A percentile compares a stretch with the other conserved stretches of the same genome.
phyloP scores from a whole-genome alignment of 352 stramenopile species.

The Phytophthora parvispora region DNA sequence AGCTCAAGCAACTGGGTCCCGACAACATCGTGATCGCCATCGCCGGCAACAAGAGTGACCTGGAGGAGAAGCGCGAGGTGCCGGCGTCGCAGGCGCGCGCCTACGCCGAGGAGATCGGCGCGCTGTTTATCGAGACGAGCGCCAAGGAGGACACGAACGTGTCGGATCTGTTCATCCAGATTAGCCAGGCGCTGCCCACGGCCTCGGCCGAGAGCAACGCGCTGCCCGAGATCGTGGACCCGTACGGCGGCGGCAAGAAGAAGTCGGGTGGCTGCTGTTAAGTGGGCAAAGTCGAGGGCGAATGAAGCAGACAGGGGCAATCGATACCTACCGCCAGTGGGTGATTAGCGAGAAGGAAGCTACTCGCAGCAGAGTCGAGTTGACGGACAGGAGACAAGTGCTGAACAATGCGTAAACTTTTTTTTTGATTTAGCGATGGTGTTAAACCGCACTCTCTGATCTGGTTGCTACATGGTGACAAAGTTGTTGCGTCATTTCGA shows the following conservation, averaged over 20 bases:
- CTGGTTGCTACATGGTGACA: background rate
- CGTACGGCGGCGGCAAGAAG: constrained; percentile 86
- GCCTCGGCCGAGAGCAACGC: constrained; percentile 83
- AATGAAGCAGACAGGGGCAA: constrained; percentile 9
- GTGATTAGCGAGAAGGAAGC: constrained; percentile 6
- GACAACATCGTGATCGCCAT: constrained; percentile 97
- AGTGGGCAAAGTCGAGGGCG: background rate
- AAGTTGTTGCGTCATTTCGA: background rate
- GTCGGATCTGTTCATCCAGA: constrained; percentile 94
- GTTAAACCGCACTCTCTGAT: background rate
- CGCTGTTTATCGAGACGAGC: constrained; percentile 95
- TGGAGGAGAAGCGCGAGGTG: constrained; percentile 93
- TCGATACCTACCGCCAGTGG: background rate
- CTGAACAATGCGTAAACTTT: constrained; percentile 41
- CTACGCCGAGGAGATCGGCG: constrained; percentile 95
- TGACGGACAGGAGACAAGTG: constrained; percentile 19
- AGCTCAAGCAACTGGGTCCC: constrained; percentile 93
- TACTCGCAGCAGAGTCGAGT: constrained; percentile 14
- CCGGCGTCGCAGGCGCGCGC: constrained; percentile 83
- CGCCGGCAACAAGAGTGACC: constrained; percentile 95
- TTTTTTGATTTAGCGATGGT: constrained; percentile 40
- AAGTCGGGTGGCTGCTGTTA: constrained; percentile 88
- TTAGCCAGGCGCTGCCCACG: constrained; percentile 85
- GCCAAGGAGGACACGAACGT: constrained; percentile 96
- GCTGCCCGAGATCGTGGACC: constrained; percentile 88